Evolutionary conservation across 495 filamentous ascomycete species (phyloP).

Genomic region (Lophiotrema nucula): DNA sequence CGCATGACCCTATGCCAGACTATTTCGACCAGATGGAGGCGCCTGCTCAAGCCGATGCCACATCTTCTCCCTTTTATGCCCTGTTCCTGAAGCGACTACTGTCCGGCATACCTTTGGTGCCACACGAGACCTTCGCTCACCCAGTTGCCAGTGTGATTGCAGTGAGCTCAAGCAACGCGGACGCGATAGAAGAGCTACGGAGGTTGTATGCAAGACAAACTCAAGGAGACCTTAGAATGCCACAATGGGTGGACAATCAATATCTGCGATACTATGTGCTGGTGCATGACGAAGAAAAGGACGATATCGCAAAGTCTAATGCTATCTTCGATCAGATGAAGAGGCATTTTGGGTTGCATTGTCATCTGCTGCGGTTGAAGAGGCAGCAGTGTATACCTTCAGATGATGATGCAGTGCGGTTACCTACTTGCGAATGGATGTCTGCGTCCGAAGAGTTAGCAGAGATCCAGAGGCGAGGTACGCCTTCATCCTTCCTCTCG

Average conservation of each 20-base stretch:
- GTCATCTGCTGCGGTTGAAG: constrained; percentile 82
- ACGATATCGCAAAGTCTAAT: constrained; percentile 86
- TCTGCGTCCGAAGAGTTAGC: constrained; percentile 81
- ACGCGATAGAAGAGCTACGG: constrained; percentile 79
- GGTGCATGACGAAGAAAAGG: constrained; percentile 93
- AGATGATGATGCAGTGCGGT: constrained; percentile 83
- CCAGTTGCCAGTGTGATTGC: constrained; percentile 95
- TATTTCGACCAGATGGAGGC: constrained; percentile 39
- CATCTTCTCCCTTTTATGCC: constrained; percentile 67
- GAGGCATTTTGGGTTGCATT: constrained; percentile 90
- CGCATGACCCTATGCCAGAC: constrained; percentile 36
- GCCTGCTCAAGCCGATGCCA: constrained; percentile 6
- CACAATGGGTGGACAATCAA: constrained; percentile 80
- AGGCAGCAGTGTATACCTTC: constrained; percentile 82
- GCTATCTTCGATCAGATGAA: constrained; percentile 96
- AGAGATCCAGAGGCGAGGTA: constrained; percentile 64
- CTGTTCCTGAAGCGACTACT: constrained; percentile 80
- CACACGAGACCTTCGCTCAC: constrained; percentile 91
- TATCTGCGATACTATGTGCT: constrained; percentile 94
- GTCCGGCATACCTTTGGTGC: constrained; percentile 69
- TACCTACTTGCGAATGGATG: constrained; percentile 83
- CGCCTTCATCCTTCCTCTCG: constrained; percentile 19
- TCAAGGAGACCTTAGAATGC: constrained; percentile 63
- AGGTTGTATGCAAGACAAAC: constrained; percentile 76
- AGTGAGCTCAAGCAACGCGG: constrained; percentile 79